phyloP scores from a whole-genome alignment of 2,329 filamentous ascomycete species.

The Chaetomium globosum region DNA sequence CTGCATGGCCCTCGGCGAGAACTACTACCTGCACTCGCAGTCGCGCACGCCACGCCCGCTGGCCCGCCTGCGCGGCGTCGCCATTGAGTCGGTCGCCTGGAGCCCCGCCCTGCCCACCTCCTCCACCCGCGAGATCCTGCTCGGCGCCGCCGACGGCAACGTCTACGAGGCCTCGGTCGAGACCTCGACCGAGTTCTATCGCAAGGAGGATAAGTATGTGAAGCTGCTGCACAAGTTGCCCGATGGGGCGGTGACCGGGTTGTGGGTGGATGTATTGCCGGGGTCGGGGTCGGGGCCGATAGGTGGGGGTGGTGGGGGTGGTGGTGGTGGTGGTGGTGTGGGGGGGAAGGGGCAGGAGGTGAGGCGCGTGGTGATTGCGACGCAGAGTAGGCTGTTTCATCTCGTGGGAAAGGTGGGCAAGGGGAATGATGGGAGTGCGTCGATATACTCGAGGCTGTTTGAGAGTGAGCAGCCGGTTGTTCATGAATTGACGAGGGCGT shows the following conservation, averaged over 20 bases:
- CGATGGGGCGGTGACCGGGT: constrained; percentile 79
- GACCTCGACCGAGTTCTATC: constrained; percentile 90
- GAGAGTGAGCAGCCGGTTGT: constrained; percentile 79
- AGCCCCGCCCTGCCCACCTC: constrained; percentile 90
- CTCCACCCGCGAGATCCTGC: constrained; percentile 88
- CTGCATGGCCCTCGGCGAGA: constrained; percentile 88
- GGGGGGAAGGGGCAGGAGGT: background rate
- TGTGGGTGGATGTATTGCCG: constrained; percentile 77
- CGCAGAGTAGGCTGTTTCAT: constrained; percentile 76
- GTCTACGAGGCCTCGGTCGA: constrained; percentile 96
- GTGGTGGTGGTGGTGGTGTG: background rate
- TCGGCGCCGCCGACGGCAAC: constrained; percentile 90
- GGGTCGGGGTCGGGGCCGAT: constrained; percentile 43
- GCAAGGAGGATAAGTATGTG: constrained; percentile 89
- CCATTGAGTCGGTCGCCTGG: constrained; percentile 90
- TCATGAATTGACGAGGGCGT: constrained; percentile 69
- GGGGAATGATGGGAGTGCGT: constrained; percentile 76
- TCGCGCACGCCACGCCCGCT: constrained; percentile 84
- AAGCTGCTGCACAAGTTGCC: constrained; percentile 80
- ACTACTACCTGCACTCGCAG: constrained; percentile 96
- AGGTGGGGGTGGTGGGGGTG: background rate
- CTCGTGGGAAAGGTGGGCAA: constrained; percentile 76
- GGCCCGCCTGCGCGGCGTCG: constrained; percentile 78
- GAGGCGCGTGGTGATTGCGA: constrained; percentile 79
- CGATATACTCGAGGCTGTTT: constrained; percentile 85